phyloP scores from a whole-genome alignment of 1,284 basidiomycete species.

The Malassezia cuniculi region DNA sequence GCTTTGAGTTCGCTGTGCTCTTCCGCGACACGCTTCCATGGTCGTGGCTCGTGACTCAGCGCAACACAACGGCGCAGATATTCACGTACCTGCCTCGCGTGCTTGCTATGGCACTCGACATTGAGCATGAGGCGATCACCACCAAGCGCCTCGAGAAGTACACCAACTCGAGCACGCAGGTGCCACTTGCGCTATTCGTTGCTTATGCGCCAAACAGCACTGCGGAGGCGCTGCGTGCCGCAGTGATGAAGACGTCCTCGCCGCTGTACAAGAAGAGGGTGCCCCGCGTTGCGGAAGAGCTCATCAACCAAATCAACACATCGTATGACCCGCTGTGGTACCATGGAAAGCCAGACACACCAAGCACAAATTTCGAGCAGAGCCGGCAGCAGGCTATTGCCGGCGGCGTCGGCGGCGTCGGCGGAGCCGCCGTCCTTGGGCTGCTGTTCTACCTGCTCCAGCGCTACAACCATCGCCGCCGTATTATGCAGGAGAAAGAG shows the following conservation, averaged over 20 bases:
- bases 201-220: constrained; percentile 25
- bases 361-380: no score
- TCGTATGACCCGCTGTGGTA: constrained; percentile 22
- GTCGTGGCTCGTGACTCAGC: constrained; percentile 31
- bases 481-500: background rate
- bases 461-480: constrained; percentile 1
- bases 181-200: constrained; percentile 28
- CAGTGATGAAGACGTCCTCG: constrained; percentile 21
- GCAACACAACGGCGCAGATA: constrained; percentile 38
- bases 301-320: constrained; percentile 31
- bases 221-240: constrained; percentile 16
- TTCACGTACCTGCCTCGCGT: constrained; percentile 40
- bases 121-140: constrained; percentile 22
- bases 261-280: constrained; percentile 27
- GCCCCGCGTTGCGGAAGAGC: constrained; percentile 22
- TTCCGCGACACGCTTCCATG: constrained; percentile 33
- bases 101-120: constrained; percentile 15
- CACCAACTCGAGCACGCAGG: background rate
- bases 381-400: constrained; percentile 33
- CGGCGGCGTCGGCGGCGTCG: constrained; percentile 27
- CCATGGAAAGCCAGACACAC: constrained; percentile 5
- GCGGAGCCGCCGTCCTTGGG: constrained; percentile 18
- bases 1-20: constrained; percentile 18
- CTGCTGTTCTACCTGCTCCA: constrained; percentile 17
- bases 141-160: constrained; percentile 24